Evolutionary conservation across 1,284 basidiomycete species (phyloP), one percentile per base, ranked within the genome.

Genomic region (Pyrrhoderma noxium): DNA sequence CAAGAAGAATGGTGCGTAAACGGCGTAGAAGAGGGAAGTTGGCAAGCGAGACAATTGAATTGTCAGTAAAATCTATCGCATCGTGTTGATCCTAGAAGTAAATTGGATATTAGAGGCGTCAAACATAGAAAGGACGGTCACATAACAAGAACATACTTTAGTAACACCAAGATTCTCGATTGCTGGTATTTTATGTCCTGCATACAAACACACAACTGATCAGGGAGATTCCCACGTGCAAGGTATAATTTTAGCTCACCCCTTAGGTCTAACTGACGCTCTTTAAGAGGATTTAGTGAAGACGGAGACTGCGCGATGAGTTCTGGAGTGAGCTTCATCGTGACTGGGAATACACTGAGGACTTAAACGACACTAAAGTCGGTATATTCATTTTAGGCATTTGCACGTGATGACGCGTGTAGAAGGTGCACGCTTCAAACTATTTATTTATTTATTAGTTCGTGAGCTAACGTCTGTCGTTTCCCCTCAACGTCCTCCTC

Each of bases 131-230:
- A 23, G 51, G 45, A 47, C 45, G 44, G 43, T n/a, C n/a, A n/a
- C n/a, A n/a, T 31, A 40, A 5, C 14, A 47, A 36, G 52, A 63
- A 74, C 73, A 67, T 71, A 80, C 93, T 80, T 78, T 91, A 68
- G 90, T 96, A 63, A 97, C 93, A 74, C 94, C 96, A 61, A 99
- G 77, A 76, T 99, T 99, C 83, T 99, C 96, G 65, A 99, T 99
- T 48, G 90, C 84, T 42, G 94, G 93, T 63, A 99, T 97, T 79
- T 94, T 95, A 70, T 92, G 89, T 54, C 93, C 93, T 95, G 59
- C 45, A 46, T 45, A 35, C 46, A 22, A 18, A 54, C 54, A 53
- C 45, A 53, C 53, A 22, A 41, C 51, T 57, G 38, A 52, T 42
- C 27, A 31, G 27, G 5, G 14, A 5, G 5, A 16, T 40, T 7